These are phyloP conservation scores for Fusarium albidum DNA, from an alignment of 2,329 filamentous ascomycete species.

Conservation along the genomic window DNA sequence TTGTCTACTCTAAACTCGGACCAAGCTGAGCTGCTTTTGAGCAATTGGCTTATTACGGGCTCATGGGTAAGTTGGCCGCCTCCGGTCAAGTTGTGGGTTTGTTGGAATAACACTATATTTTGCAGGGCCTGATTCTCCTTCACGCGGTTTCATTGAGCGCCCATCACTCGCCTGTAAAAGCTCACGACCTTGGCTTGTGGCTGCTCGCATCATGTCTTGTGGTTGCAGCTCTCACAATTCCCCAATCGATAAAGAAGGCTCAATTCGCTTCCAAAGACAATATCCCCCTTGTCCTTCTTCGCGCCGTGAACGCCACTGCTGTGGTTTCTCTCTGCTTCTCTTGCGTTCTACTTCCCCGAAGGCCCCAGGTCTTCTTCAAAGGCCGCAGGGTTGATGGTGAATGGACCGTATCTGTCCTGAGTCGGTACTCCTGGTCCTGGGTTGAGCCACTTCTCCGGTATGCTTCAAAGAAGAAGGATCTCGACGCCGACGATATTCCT, in stretches of 20 bases:
- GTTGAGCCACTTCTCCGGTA: conserved; percentile 60
- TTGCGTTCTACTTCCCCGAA: conserved; percentile 67
- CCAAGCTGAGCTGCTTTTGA: conserved; percentile 53
- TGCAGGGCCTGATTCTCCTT: conserved; percentile 59
- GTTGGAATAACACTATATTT: conserved; percentile 5
- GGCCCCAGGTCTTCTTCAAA: conserved; percentile 71
- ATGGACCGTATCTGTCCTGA: conserved; percentile 67
- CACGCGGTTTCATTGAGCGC: conserved; percentile 61
- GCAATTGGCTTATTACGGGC: conserved; percentile 67
- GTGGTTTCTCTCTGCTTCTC: conserved; percentile 55
- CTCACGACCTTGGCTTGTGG: conserved; percentile 63
- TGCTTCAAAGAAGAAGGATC: conserved; percentile 64
- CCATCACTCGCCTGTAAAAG: conserved; percentile 58
- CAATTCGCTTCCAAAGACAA: conserved; percentile 43
- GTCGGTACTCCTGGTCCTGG: conserved; percentile 74
- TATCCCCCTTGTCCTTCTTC: conserved; percentile 53
- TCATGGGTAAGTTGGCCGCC: conserved; percentile 66
- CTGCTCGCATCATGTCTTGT: conserved; percentile 57
- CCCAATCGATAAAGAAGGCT: conserved; percentile 53
- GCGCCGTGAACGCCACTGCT: conserved; percentile 56
- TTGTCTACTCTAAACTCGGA: conserved; percentile 53
- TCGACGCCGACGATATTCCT: conserved; percentile 70
- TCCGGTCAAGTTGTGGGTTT: neutral
- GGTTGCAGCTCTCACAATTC: conserved; percentile 53
- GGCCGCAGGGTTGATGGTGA: conserved; percentile 69